These are phyloP conservation scores for Dioszegia crocea DNA, from an alignment of 768 basidiomycete genomes.

Conservation along the genomic window DNA sequence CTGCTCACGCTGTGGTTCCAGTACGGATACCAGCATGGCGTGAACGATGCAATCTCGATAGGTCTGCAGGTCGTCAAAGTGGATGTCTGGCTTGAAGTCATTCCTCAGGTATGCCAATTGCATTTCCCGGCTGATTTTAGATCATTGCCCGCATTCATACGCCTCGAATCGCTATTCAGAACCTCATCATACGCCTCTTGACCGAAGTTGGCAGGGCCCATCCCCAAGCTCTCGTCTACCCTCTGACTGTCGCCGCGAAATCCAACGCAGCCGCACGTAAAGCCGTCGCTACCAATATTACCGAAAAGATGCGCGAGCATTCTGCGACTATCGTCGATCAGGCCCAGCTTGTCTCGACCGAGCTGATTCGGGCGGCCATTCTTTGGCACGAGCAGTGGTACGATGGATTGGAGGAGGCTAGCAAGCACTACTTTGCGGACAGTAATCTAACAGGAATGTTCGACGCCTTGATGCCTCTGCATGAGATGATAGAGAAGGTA, in stretches of 20 bases:
- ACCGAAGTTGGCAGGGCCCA: conserved; percentile 93
- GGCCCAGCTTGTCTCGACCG: conserved; percentile 83
- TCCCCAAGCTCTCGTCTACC: conserved; percentile 93
- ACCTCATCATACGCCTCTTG: conserved; percentile 81
- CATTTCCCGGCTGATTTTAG: conserved; percentile 54
- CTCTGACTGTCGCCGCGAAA: conserved; percentile 89
- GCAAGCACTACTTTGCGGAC: conserved; percentile 91
- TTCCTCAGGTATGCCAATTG: conserved; percentile 72
- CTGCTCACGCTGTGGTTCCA: conserved; percentile 97
- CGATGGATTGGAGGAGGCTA: conserved; percentile 96
- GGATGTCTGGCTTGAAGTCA: conserved; percentile 97
- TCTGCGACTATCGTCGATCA: conserved; percentile 76
- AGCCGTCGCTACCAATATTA: conserved; percentile 76
- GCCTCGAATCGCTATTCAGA: conserved; percentile 75
- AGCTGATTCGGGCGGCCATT: conserved; percentile 94
- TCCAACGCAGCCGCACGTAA: conserved; percentile 79
- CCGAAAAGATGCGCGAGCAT: conserved; percentile 90
- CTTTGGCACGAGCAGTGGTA: conserved; percentile 99
- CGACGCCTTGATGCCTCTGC: conserved; percentile 80
- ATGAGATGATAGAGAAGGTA: conserved; percentile 81
- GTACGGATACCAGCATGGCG: conserved; percentile 82
- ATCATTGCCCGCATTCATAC: conserved; percentile 99
- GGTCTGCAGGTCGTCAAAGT: conserved; percentile 87
- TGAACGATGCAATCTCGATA: conserved; percentile 78
- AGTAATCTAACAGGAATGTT: conserved; percentile 98